Percentiles rank a stretch among this genome's conserved stretches.
These are phyloP conservation scores for Penicillium occitanis DNA, from an alignment of 2,329 filamentous ascomycete species.

Conservation along the genomic window DNA sequence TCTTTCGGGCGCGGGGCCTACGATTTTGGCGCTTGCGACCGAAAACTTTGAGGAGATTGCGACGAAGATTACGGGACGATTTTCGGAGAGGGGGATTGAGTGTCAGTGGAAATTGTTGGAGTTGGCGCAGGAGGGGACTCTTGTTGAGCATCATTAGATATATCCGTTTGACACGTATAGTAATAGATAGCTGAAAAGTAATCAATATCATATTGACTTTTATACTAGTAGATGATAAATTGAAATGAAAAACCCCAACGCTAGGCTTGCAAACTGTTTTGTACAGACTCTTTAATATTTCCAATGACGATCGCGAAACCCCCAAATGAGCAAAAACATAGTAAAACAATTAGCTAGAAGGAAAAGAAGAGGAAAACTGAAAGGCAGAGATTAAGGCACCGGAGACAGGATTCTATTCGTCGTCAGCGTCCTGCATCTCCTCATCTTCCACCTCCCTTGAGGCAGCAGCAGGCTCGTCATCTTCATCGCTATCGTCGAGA, in stretches of 20 bases:
- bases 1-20: constrained; percentile 90
- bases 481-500: constrained; percentile 27
- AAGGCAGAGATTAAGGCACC: background rate
- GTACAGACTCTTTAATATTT: constrained; percentile 15
- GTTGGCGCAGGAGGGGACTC: constrained; percentile 68
- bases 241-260: constrained; percentile 5
- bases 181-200: background rate
- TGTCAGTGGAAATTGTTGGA: constrained; percentile 88
- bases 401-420: constrained; percentile 13
- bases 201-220: constrained; percentile 6
- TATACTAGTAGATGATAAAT: background rate
- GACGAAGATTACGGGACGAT: constrained; percentile 69
- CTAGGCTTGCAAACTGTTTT: constrained; percentile 16
- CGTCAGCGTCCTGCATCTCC: constrained; percentile 25
- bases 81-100: constrained; percentile 64
- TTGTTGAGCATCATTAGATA: constrained; percentile 29
- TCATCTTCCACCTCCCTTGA: constrained; percentile 29
- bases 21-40: constrained; percentile 89
- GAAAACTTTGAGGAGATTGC: constrained; percentile 87
- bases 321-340: constrained; percentile 6
- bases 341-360: constrained; percentile 11
- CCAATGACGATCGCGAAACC: background rate
- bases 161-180: background rate
- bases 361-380: constrained; percentile 4
- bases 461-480: constrained; percentile 25